Evolutionary conservation across 176 grass and related monocot species (phyloP), one percentile per base, ranked within the genome.

Genomic region (Tillandsia leiboldiana): DNA sequence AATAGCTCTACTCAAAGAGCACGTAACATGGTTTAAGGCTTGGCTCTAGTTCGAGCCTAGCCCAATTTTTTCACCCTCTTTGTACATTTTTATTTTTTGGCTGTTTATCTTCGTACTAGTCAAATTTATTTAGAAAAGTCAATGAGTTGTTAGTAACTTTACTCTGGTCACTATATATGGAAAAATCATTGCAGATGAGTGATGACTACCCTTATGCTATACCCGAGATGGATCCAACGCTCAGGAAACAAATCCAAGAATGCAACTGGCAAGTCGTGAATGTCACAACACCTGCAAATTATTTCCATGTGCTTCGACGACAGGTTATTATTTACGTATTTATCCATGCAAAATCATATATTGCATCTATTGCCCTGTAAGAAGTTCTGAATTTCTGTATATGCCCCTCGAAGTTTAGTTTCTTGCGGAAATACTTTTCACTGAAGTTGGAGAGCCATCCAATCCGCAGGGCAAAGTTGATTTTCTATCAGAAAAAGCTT

Each of bases 201-300:
- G 68, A 72, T 57, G 70, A 72, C 13, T 59, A 72, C 51, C 52
- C 70, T 18, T 72, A 72, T 57, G 70, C 58, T 11, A 72, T 72
- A 17, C 70, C 70, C 2, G 70, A 72, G 53, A 72, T 72, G 70
- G 70, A 72, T 54, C 51, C 70, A 72, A 72, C 70, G 47, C 70
- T 72, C 13, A 51, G 70, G 52, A 72, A 72, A 58, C 70, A 72
- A 27, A 72, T 72, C 23, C 70, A 72, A 28, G 70, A 72, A 5
- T 72, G 70, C 28, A 72, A 72, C 48, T 72, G 70, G 70, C 70
- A 72, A 58, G 53, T 72, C 6, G 70, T 72, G 52, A 72, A 72
- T 72, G 70, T 57, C 26, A 72, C 70, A 47, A 72, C 70, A 33
- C 70, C 70, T 22, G 70, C 70, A 54, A 72, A 72, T 42, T 72